Conservation (phyloP, 2,329 filamentous ascomycete genomes). For the Fusarium proliferatum region DNA sequence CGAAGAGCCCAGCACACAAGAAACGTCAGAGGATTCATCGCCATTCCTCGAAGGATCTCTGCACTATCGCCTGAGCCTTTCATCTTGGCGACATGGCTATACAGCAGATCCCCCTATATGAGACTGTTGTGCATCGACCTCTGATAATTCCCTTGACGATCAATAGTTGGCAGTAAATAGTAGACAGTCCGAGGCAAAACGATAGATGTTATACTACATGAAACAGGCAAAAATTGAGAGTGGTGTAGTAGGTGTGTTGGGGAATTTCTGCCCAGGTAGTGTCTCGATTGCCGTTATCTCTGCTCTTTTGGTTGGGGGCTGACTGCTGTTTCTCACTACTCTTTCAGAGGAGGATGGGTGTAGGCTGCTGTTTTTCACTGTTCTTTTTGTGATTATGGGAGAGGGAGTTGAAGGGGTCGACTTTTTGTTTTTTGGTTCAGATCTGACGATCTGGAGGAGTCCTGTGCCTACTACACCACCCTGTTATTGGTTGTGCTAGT, state of each 20-base stretch:
- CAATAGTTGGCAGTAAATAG: rapidly evolving
- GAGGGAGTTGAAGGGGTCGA: neutral
- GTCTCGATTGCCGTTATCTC: neutral
- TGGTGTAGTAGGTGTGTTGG: neutral
- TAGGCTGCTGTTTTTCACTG: neutral
- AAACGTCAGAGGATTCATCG: rapidly evolving
- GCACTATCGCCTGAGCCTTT: rapidly evolving
- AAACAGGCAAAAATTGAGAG: neutral
- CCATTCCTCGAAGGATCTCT: rapidly evolving
- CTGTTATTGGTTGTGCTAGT: neutral
- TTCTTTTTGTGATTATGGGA: neutral
- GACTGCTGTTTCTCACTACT: neutral
- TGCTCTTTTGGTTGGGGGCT: neutral
- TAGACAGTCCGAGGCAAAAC: rapidly evolving
- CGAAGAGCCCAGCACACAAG: rapidly evolving
- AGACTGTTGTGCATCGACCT: slow-evolving; percentile 54
- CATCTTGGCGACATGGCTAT: rapidly evolving
- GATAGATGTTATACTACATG: rapidly evolving
- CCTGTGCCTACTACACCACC: neutral
- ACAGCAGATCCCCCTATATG: slow-evolving; percentile 47
- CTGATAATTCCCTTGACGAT: slow-evolving; percentile 45
- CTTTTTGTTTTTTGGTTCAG: neutral
- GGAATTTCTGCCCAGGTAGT: neutral
- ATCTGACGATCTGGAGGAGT: neutral
- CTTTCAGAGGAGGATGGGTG: neutral